A percentile compares a stretch with the other conserved stretches of the same genome.
Evolutionary conservation across 176 grass and related monocot genomes (phyloP).

Genomic region (Puccinellia tenuiflora): DNA sequence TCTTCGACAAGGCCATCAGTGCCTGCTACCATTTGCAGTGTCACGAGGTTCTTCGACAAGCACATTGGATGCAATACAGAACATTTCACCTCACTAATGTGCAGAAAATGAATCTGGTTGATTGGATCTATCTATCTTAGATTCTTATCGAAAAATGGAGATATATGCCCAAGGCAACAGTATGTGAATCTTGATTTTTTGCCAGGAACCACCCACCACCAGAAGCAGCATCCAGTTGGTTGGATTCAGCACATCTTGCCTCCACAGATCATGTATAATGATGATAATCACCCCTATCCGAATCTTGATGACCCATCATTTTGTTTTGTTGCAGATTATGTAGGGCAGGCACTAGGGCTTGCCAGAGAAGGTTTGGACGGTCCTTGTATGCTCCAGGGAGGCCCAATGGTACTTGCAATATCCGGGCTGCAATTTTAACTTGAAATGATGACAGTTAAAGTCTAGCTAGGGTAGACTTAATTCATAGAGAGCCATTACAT

Average conservation of each 20-base stretch:
- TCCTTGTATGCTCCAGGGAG: background rate
- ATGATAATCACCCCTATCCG: background rate
- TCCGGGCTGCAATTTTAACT: background rate
- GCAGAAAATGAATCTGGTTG: too few relatives aligned
- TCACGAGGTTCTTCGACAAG: too few relatives aligned
- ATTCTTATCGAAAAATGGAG: too few relatives aligned
- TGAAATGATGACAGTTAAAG: slow-evolving; percentile 15
- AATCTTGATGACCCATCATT: background rate
- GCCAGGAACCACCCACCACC: too few relatives aligned
- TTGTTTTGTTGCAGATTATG: background rate
- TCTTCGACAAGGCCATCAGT: too few relatives aligned
- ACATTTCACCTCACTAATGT: too few relatives aligned
- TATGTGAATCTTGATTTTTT: too few relatives aligned
- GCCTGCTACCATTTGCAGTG: too few relatives aligned
- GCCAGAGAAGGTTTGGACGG: slow-evolving; percentile 30
- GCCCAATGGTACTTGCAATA: slow-evolving; percentile 29
- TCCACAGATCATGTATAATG: background rate
- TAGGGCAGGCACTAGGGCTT: slow-evolving; percentile 27
- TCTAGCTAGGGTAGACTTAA: background rate
- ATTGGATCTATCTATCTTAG: too few relatives aligned
- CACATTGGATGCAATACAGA: too few relatives aligned
- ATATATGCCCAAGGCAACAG: too few relatives aligned
- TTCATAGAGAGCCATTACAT: background rate
- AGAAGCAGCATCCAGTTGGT: background rate
- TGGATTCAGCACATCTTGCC: background rate